These are phyloP conservation scores for Calonectria hongkongensis DNA, from an alignment of 2,329 filamentous ascomycete genomes.

Conservation along the genomic window DNA sequence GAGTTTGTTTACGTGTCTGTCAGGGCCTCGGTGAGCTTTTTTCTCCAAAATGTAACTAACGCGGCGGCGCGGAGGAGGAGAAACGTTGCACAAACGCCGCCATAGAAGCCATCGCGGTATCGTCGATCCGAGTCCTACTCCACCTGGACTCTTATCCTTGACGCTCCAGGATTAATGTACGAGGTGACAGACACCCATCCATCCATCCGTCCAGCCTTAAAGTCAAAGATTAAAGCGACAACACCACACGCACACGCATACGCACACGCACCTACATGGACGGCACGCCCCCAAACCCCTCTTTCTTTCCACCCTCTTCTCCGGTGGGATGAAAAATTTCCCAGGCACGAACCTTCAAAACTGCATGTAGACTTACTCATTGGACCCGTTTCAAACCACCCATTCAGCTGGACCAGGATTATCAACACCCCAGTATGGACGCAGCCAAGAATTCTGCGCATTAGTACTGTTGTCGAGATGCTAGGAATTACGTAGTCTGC, in stretches of 20 bases:
- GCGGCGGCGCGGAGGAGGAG: neutral
- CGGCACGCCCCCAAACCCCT: no score
- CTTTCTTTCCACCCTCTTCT: neutral
- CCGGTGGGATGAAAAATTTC: neutral
- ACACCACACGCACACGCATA: neutral
- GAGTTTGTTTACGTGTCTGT: slow-evolving; percentile 6
- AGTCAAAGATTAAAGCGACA: slow-evolving; percentile 15
- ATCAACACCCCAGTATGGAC: neutral
- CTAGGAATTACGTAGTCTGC: neutral
- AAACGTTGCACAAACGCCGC: slow-evolving; percentile 17
- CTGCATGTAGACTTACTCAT: neutral
- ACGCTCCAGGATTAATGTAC: neutral
- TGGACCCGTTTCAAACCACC: neutral
- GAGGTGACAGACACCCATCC: neutral
- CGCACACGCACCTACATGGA: neutral
- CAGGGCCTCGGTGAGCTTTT: neutral
- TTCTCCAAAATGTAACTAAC: neutral
- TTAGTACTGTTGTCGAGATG: no score
- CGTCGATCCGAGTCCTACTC: neutral
- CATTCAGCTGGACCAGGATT: neutral
- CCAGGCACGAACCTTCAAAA: neutral
- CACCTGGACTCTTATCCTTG: neutral
- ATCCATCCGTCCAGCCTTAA: neutral
- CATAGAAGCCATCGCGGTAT: neutral
- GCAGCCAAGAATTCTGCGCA: neutral